Conservation (phyloP, 495 filamentous ascomycete genomes). For the Penicillium simplicissimum region DNA sequence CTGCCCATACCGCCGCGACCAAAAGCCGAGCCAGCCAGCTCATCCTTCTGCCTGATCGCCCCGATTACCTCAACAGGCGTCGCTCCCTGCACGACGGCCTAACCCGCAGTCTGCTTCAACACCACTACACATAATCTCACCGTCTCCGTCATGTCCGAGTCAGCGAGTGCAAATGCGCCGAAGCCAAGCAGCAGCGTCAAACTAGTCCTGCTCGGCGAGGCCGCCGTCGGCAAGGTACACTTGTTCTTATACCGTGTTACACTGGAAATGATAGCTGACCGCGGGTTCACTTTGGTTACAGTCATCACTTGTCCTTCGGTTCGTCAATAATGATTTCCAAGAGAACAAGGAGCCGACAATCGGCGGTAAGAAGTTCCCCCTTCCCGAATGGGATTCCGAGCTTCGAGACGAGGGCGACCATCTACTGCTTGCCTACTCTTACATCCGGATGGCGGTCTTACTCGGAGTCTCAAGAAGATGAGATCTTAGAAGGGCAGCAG, state of each 20-base stretch:
- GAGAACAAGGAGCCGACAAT: conserved; percentile 99
- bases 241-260: conserved; percentile 12
- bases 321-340: conserved; percentile 99
- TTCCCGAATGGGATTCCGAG: conserved; percentile 3
- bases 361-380: conserved; percentile 68
- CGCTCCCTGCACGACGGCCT: conserved; percentile 38
- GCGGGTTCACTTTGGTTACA: conserved; percentile 35
- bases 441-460: background rate
- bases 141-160: conserved; percentile 43
- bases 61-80: conserved; percentile 27
- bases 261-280: conserved; percentile 23
- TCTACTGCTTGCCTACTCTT: background rate
- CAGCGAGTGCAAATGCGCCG: conserved; percentile 59
- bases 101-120: conserved; percentile 22
- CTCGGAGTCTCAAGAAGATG: background rate
- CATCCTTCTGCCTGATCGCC: conserved; percentile 29
- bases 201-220: conserved; percentile 94
- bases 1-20: conserved; percentile 10
- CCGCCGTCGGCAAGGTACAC: conserved; percentile 94
- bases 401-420: conserved; percentile 8
- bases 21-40: conserved; percentile 29
- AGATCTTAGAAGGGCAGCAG: conserved; percentile 3
- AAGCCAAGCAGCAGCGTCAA: conserved; percentile 99
- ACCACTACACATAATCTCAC: background rate
- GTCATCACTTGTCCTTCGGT: conserved; percentile 97